Base-by-base conservation (phyloP, 352 stramenopile genomes). In the Phytophthora hibernalis region DNA sequence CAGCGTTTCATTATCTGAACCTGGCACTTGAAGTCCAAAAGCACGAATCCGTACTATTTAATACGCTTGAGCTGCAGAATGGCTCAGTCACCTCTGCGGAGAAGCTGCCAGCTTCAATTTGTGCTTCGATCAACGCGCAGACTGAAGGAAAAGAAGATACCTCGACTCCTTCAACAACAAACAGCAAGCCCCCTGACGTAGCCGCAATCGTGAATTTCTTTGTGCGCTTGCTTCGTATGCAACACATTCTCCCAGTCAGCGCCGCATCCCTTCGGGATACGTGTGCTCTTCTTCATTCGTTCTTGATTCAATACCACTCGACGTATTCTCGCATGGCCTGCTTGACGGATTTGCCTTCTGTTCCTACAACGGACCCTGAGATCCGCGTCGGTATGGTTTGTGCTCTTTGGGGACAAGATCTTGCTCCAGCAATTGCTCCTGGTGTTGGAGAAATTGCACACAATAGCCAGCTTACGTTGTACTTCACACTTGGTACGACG, bases 1-100 rank as follows among this genome's bases (percentile, higher is more conserved):
- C 80, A 18, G 84, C 82, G 28, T 91, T 90, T 44, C 84, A 93
- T 62, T 93, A 88, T 62, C 60, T 95, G 26, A 78, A 70, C 35
- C 53, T 92, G 16, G 84, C 77, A 0, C 31, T 85, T 1, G 53
- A 68, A 24, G 72, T 91, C 3, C 65, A 74, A 28, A 73, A 68
- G 21, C 76, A 89, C 18, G 70, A 87, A 20, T 61, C 33, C 0
- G 56, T 70, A n/a, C 56, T 95, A 5, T 89, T 91, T 31, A 71
- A 92, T 24, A 84, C 78, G 8, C 42, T 88, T 47, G 79, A 93
- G 53, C 70, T 93, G 15, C 83, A 93, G 40, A 70, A 55, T 13
- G 80, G 77, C 1, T 62, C 69, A 4, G 21, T 87, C 16, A 68
- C 68, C 1, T 74, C 73, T 12, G 48, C 72, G 0, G 80, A 92